phyloP scores from a whole-genome alignment of 2,329 filamentous ascomycete species.

The Coleophoma crateriformis region DNA sequence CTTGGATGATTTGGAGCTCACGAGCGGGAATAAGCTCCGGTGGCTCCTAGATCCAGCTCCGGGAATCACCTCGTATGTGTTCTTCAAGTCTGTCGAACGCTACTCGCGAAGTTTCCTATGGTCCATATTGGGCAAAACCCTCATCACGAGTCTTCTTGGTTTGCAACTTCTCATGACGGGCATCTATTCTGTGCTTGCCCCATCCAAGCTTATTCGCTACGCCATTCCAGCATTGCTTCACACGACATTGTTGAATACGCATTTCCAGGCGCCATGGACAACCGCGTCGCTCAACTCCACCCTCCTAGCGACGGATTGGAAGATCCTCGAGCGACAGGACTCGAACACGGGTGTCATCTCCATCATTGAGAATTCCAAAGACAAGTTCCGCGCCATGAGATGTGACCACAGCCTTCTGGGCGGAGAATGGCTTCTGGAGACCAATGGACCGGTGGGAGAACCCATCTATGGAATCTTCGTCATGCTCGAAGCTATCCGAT shows the following conservation, averaged over 20 bases:
- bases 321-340: slow-evolving; percentile 74
- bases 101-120: slow-evolving; percentile 35
- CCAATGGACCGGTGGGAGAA: slow-evolving; percentile 67
- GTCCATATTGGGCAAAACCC: slow-evolving; percentile 50
- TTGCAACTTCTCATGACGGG: slow-evolving; percentile 64
- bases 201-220: slow-evolving; percentile 62
- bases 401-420: slow-evolving; percentile 94
- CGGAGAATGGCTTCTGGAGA: slow-evolving; percentile 72
- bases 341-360: slow-evolving; percentile 90
- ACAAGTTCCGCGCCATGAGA: slow-evolving; percentile 74
- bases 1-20: slow-evolving; percentile 54
- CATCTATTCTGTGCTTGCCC: slow-evolving; percentile 60
- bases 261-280: slow-evolving; percentile 58
- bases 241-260: slow-evolving; percentile 66
- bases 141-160: slow-evolving; percentile 65
- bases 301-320: slow-evolving; percentile 62
- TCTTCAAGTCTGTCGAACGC: slow-evolving; percentile 45
- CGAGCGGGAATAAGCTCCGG: slow-evolving; percentile 43
- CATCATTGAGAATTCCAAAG: slow-evolving; percentile 69
- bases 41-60: slow-evolving; percentile 59
- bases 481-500: slow-evolving; percentile 85
- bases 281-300: slow-evolving; percentile 60
- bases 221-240: slow-evolving; percentile 70
- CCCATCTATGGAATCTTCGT: slow-evolving; percentile 95
- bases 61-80: slow-evolving; percentile 59